Conservation (phyloP, 345 rosid species). For the Aethionema arabicum region DNA sequence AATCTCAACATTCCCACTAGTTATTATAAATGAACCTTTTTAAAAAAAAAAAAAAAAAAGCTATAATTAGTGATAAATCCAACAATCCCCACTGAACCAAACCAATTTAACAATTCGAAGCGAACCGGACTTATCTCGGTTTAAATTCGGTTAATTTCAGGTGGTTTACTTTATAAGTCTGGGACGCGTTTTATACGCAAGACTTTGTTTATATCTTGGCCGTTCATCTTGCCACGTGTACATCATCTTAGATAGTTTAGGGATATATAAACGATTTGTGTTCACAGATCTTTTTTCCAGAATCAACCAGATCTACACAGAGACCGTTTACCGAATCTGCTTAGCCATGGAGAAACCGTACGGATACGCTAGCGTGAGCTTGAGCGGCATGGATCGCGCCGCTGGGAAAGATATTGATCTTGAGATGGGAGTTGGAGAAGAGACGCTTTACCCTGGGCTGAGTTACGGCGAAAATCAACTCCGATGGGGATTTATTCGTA, state of each 20-base stretch:
- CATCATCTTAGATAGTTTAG: constrained; percentile 4
- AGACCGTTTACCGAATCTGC: constrained; percentile 25
- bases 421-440: constrained; percentile 67
- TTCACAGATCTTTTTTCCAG: background rate
- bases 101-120: no score
- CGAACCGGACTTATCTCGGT: no score
- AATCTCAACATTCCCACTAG: no score
- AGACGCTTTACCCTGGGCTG: constrained; percentile 74
- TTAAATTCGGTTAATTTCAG: no score
- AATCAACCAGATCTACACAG: constrained; percentile 24
- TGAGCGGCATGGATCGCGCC: constrained; percentile 26
- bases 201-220: background rate
- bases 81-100: no score
- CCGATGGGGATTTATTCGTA: constrained; percentile 93
- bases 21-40: no score
- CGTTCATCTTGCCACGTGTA: constrained; percentile 28
- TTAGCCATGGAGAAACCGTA: constrained; percentile 43
- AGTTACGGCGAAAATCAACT: constrained; percentile 82
- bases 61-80: no score
- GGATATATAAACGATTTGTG: background rate
- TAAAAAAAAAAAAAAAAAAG: no score
- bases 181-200: constrained; percentile 14
- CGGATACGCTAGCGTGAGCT: constrained; percentile 58
- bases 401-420: constrained; percentile 46
- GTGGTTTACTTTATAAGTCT: background rate